Evolutionary conservation across 768 basidiomycete genomes (phyloP), one percentile per base, ranked within the genome.

Genomic region (Megacollybia marginata): DNA sequence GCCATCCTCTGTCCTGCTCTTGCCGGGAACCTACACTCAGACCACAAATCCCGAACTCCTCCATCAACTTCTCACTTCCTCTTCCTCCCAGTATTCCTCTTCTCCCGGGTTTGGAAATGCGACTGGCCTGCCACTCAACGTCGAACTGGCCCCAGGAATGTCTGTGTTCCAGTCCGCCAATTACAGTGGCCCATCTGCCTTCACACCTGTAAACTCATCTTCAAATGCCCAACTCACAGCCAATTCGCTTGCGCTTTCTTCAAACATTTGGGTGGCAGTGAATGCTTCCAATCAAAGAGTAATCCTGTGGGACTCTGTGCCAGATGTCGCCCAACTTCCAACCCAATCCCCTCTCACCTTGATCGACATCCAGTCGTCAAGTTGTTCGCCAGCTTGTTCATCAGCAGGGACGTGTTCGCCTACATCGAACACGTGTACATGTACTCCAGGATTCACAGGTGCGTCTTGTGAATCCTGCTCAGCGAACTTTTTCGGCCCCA

Each of bases 401-500:
- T 78, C 83, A 2, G 72, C 76, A 0, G 87, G 89, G 10, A 67
- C 85, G 6, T 95, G 92, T 58, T 79, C 83, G 0, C 63, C 81
- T 1, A 75, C 78, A 0, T 6, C 23, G 23, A 87, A 86, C 9
- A 79, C 75, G 12, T 95, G 92, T 58, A 65, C 70, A 0, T 95
- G 92, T 57, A 74, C 80, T 0, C 52, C 78, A 2, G 88, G 88
- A 0, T 94, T 92, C 62, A 80, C 74, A 0, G 92, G 92, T 4
- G 62, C 81, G 5, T 81, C 84, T 0, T 95, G 92, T 66, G 90
- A 93, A 61, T 69, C 79, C 1, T 95, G 92, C 56, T 72, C 79
- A 1, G 33, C 72, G 5, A 87, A 87, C 1, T 85, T 85, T 64
- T 95, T 87, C 57, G 92, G 92, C 0, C 72, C 82, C 1, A 70